These are phyloP conservation scores for Globisporangium recalcitrans DNA, from an alignment of 352 stramenopile genomes.

Conservation along the genomic window DNA sequence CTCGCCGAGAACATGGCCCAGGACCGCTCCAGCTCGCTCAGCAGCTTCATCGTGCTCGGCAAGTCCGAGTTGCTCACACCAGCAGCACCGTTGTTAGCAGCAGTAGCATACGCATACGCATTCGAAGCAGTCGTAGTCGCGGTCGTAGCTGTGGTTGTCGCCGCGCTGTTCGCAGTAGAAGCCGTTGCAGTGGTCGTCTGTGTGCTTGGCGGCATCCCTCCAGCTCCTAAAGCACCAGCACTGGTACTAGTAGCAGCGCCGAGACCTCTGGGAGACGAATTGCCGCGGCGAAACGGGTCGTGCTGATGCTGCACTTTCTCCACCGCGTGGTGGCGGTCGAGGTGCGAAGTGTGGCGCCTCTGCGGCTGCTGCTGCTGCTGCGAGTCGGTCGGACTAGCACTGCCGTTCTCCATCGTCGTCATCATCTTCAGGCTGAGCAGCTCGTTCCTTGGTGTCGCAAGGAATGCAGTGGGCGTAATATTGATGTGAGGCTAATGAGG, in stretches of 20 bases:
- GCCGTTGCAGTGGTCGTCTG: neutral
- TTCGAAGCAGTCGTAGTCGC: neutral
- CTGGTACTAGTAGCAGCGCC: neutral
- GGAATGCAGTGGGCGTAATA: neutral
- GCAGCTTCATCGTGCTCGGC: slow-evolving; percentile 54
- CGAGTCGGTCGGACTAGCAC: neutral
- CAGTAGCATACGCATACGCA: neutral
- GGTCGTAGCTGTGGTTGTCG: slow-evolving; percentile 2
- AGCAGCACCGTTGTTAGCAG: neutral
- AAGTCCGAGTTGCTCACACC: slow-evolving; percentile 18
- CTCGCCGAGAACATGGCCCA: slow-evolving; percentile 67
- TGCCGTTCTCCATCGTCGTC: neutral
- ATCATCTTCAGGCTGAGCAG: neutral
- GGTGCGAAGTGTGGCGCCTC: slow-evolving; percentile 4
- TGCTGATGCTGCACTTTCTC: slow-evolving; percentile 4
- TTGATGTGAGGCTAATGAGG: neutral
- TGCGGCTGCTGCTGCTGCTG: neutral
- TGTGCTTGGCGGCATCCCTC: too few relatives aligned
- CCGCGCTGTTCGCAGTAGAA: neutral
- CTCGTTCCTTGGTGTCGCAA: neutral
- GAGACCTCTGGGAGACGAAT: slow-evolving; percentile 7
- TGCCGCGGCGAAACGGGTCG: slow-evolving; percentile 3
- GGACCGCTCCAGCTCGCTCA: slow-evolving; percentile 67
- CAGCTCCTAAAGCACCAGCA: too few relatives aligned
- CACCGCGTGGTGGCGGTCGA: slow-evolving; percentile 8